phyloP scores from a whole-genome alignment of 2,329 filamentous ascomycete genomes.

The Aspergillus neotritici region DNA sequence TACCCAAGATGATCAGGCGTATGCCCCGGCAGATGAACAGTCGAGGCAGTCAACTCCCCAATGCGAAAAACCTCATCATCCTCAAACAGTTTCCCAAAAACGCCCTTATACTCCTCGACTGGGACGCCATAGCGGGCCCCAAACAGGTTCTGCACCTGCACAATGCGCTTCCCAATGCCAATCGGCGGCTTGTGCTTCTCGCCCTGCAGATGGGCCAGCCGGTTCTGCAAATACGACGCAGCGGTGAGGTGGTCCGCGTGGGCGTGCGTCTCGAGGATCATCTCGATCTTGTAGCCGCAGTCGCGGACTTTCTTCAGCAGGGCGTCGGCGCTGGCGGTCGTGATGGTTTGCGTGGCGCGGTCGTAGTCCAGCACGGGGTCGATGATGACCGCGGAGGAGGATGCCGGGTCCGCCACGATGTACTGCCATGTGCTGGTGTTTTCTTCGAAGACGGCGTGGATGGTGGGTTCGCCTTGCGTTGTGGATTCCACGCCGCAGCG shows the following conservation, averaged over 20 bases:
- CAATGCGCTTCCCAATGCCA: slow-evolving; percentile 55
- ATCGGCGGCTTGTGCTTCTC: slow-evolving; percentile 42
- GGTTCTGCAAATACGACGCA: slow-evolving; percentile 51
- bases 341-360: slow-evolving; percentile 39
- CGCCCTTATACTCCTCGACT: slow-evolving; percentile 39
- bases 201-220: background rate
- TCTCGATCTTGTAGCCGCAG: slow-evolving; percentile 45
- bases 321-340: slow-evolving; percentile 49
- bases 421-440: slow-evolving; percentile 58
- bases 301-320: slow-evolving; percentile 44
- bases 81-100: slow-evolving; percentile 51
- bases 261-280: slow-evolving; percentile 57
- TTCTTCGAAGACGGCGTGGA: slow-evolving; percentile 33
- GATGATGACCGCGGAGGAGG: slow-evolving; percentile 50
- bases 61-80: slow-evolving; percentile 53
- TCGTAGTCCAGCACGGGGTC: slow-evolving; percentile 59
- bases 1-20: slow-evolving; percentile 61
- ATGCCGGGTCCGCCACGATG: slow-evolving; percentile 51
- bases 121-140: slow-evolving; percentile 47
- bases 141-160: slow-evolving; percentile 50
- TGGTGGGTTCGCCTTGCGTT: slow-evolving; percentile 17
- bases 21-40: slow-evolving; percentile 57
- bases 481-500: too few relatives aligned
- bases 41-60: slow-evolving; percentile 45
- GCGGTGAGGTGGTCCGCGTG: slow-evolving; percentile 54